Conservation (phyloP, 2,329 filamentous ascomycete genomes). For the Grosmannia serpens region DNA sequence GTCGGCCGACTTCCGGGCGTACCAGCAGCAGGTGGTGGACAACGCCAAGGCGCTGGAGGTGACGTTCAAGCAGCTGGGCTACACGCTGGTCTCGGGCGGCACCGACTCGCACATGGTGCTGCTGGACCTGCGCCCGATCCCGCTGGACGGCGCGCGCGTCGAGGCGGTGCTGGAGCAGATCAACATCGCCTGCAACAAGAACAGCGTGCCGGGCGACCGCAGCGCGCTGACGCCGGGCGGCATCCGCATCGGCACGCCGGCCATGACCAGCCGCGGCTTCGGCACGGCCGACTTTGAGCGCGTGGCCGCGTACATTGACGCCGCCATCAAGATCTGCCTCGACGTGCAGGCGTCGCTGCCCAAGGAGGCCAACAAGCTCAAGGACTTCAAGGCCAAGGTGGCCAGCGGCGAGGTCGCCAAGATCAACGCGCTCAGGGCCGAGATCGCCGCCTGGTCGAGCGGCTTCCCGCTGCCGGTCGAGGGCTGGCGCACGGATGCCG, state of each 20-base stretch:
- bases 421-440: slow-evolving; percentile 77
- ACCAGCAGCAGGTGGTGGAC: slow-evolving; percentile 83
- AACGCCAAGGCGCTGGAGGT: slow-evolving; percentile 88
- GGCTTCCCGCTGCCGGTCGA: slow-evolving; percentile 87
- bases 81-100: slow-evolving; percentile 90
- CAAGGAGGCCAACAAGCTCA: slow-evolving; percentile 98
- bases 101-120: slow-evolving; percentile 98
- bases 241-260: slow-evolving; percentile 90
- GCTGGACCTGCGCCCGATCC: slow-evolving; percentile 78
- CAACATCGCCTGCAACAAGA: slow-evolving; percentile 99
- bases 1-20: slow-evolving; percentile 79
- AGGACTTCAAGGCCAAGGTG: slow-evolving; percentile 97
- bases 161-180: slow-evolving; percentile 95
- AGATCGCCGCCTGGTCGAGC: slow-evolving; percentile 78
- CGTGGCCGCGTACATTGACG: slow-evolving; percentile 81
- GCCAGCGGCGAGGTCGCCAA: slow-evolving; percentile 64
- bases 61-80: slow-evolving; percentile 74
- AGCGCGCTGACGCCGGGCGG: slow-evolving; percentile 88
- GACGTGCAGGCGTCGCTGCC: slow-evolving; percentile 73
- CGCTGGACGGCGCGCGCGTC: slow-evolving; percentile 84
- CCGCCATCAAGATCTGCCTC: slow-evolving; percentile 80
- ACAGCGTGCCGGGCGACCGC: slow-evolving; percentile 95
- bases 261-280: slow-evolving; percentile 95
- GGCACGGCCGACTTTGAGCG: slow-evolving; percentile 84
- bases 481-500: slow-evolving; percentile 53